Percentiles rank a stretch among this genome's conserved stretches.
These are phyloP conservation scores for Flaveria trinervia DNA, from an alignment of 129 eudicot genomes.

Conservation along the genomic window DNA sequence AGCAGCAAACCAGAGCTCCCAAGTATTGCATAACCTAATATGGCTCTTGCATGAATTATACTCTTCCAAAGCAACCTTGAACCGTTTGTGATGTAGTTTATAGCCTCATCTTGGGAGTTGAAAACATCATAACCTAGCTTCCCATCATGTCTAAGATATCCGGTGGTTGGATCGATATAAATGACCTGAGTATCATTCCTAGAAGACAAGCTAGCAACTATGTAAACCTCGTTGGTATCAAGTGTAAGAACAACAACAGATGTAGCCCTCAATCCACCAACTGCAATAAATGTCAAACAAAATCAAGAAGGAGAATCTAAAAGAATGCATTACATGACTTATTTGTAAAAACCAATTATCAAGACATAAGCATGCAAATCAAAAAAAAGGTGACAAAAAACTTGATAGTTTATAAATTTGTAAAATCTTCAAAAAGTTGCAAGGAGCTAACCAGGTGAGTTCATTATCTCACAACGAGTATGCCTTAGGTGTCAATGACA, in stretches of 20 bases:
- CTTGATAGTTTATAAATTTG: background rate
- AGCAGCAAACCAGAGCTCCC: constrained; percentile 74
- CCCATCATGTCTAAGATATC: constrained; percentile 61
- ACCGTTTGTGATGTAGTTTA: constrained; percentile 71
- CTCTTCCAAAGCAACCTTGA: constrained; percentile 69
- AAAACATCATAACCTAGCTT: constrained; percentile 72
- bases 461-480: constrained; percentile 36
- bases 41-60: constrained; percentile 67
- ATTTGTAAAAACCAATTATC: background rate
- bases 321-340: constrained; percentile 17
- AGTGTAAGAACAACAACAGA: constrained; percentile 70
- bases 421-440: constrained; percentile 18
- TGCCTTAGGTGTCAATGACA: constrained; percentile 22
- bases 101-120: constrained; percentile 72
- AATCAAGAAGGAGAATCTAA: constrained; percentile 15
- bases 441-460: constrained; percentile 49
- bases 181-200: constrained; percentile 80
- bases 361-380: background rate
- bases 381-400: background rate
- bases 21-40: constrained; percentile 84
- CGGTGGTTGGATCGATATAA: constrained; percentile 89
- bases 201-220: constrained; percentile 64
- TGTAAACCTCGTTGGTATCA: constrained; percentile 67
- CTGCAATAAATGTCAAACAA: constrained; percentile 40
- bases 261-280: constrained; percentile 54